Percentiles rank a stretch among this genome's conserved stretches.
Evolutionary conservation across 306 rosid genomes (phyloP).

Genomic region (Acacia acuminata): DNA sequence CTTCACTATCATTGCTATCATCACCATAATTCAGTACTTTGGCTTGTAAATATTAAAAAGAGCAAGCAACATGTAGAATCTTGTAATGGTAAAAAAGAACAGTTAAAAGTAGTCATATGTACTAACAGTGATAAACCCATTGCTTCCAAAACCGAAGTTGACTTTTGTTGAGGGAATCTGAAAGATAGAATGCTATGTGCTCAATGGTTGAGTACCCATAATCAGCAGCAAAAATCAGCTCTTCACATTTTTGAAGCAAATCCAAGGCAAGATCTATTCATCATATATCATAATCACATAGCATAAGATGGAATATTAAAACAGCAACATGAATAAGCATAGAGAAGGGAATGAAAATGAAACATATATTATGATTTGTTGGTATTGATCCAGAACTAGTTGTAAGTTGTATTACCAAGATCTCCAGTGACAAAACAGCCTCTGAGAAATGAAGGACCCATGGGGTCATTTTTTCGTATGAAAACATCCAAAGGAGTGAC

Average conservation of each 20-base stretch:
- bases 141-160: neutral
- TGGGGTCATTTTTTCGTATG: neutral
- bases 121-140: neutral
- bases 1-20: neutral
- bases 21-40: neutral
- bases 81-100: neutral
- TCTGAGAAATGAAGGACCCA: neutral
- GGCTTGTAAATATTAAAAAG: neutral
- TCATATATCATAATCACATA: neutral
- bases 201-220: neutral
- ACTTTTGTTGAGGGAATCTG: too few species aligned
- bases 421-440: neutral
- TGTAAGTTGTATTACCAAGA: neutral
- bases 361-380: neutral
- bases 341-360: neutral
- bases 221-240: neutral
- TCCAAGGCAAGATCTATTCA: neutral
- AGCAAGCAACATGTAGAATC: neutral
- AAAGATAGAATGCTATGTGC: neutral
- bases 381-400: neutral
- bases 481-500: neutral
- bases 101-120: neutral
- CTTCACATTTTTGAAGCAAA: neutral
- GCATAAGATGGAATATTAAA: neutral
- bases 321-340: neutral